Conservation (phyloP, 2,329 filamentous ascomycete genomes). For the Colletotrichum gigasporum region DNA sequence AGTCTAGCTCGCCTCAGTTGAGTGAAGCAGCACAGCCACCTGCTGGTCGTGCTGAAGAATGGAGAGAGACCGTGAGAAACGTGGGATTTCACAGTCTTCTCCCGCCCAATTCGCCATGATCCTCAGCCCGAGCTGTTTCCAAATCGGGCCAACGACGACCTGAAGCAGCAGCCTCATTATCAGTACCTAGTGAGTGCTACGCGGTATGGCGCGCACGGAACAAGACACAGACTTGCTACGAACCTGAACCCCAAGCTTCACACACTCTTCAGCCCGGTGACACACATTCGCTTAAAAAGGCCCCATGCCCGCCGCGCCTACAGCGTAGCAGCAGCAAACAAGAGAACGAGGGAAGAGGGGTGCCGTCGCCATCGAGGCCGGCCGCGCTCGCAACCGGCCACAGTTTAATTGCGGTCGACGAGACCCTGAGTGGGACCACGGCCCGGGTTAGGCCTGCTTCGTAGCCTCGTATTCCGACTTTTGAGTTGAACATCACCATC, state of each 20-base stretch:
- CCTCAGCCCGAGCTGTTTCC: background rate
- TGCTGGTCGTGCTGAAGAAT: conserved; percentile 15
- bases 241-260: conserved; percentile 4
- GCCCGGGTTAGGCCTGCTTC: conserved; percentile 6
- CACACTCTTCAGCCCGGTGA: background rate
- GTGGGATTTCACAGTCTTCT: too few relatives aligned
- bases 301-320: too few relatives aligned
- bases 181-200: too few relatives aligned
- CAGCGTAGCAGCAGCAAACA: too few relatives aligned
- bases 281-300: background rate
- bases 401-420: conserved; percentile 4
- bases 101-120: background rate
- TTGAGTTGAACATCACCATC: background rate
- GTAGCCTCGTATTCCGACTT: background rate
- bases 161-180: conserved; percentile 13
- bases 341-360: too few relatives aligned
- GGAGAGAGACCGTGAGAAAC: background rate
- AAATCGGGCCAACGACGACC: background rate
- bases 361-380: background rate
- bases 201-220: background rate
- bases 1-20: background rate
- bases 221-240: background rate
- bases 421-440: conserved; percentile 3
- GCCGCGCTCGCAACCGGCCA: background rate
- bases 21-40: conserved; percentile 23